Evolutionary conservation across 2,329 filamentous ascomycete genomes (phyloP).

Genomic region (Fusarium verticillioides): DNA sequence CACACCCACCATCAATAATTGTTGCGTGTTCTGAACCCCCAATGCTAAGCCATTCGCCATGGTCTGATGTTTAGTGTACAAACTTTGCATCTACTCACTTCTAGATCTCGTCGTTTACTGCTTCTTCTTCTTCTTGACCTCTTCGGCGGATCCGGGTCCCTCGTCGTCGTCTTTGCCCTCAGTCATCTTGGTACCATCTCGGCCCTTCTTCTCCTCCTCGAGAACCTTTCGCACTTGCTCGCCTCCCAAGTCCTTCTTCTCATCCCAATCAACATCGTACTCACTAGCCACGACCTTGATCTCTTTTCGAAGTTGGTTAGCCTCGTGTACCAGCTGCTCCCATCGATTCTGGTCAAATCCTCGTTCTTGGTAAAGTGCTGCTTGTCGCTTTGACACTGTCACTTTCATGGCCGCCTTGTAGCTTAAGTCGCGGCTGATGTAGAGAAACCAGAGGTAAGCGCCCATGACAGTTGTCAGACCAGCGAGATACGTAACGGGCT

Average conservation of each 20-base stretch:
- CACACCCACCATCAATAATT: constrained; percentile 10
- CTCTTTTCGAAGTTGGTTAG: constrained; percentile 79
- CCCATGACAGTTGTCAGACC: constrained; percentile 88
- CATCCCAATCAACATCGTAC: constrained; percentile 92
- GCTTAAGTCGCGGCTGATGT: constrained; percentile 88
- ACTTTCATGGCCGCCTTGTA: constrained; percentile 90
- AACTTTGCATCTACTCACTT: not conserved
- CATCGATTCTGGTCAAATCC: constrained; percentile 82
- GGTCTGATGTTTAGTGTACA: constrained; percentile 29
- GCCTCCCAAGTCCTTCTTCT: constrained; percentile 76
- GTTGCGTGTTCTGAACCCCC: constrained; percentile 4
- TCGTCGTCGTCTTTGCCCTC: constrained; percentile 51
- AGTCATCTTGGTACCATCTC: constrained; percentile 50
- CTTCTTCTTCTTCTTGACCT: constrained; percentile 44
- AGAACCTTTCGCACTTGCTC: constrained; percentile 70
- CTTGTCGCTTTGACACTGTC: constrained; percentile 82
- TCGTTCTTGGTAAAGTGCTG: constrained; percentile 77
- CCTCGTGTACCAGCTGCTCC: constrained; percentile 83
- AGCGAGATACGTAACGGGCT: constrained; percentile 89
- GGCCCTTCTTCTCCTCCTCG: constrained; percentile 61
- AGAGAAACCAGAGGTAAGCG: constrained; percentile 93
- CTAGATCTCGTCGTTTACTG: constrained; percentile 13
- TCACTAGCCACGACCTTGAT: constrained; percentile 84
- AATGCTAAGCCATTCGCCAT: constrained; percentile 20
- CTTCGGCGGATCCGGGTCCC: constrained; percentile 29